Percentiles rank a stretch among this genome's conserved stretches.
Conservation (phyloP, 192 early-diverging fungal species). For the Coemansia guatemalensis region DNA sequence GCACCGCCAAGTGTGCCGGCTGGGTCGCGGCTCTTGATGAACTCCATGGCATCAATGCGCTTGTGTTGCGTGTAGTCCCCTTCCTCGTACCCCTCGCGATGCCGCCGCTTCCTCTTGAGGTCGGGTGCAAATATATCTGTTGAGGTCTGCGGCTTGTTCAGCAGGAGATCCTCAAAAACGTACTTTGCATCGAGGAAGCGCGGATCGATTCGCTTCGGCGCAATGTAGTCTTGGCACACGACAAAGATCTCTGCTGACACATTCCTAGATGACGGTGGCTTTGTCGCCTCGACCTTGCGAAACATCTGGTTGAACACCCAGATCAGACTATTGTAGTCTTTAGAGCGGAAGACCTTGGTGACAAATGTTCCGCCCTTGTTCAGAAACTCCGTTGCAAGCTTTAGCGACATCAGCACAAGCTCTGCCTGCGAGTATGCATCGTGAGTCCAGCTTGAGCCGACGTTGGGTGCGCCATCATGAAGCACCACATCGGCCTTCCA, state of each 20-base stretch:
- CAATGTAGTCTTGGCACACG: slow-evolving; percentile 90
- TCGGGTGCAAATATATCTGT: slow-evolving; percentile 90
- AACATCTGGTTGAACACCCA: slow-evolving; percentile 99
- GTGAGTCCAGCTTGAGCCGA: slow-evolving; percentile 93
- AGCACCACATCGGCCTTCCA: slow-evolving; percentile 99
- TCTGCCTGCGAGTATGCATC: slow-evolving; percentile 97
- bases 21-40: slow-evolving; percentile 77
- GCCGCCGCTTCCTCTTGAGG: slow-evolving; percentile 74
- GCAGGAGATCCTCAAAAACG: slow-evolving; percentile 91
- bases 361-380: slow-evolving; percentile 91
- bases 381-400: slow-evolving; percentile 93
- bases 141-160: slow-evolving; percentile 52
- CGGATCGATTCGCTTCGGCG: slow-evolving; percentile 94
- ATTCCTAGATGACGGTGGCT: slow-evolving; percentile 95
- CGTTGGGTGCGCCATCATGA: slow-evolving; percentile 99
- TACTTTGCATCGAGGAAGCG: slow-evolving; percentile 88
- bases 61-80: slow-evolving; percentile 91
- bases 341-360: slow-evolving; percentile 97
- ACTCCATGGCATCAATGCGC: slow-evolving; percentile 71
- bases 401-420: slow-evolving; percentile 86
- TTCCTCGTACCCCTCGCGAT: slow-evolving; percentile 96
- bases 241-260: slow-evolving; percentile 99
- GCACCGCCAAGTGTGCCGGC: slow-evolving; percentile 73
- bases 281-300: slow-evolving; percentile 95
- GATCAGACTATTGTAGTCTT: slow-evolving; percentile 98